Conservation (phyloP, 345 rosid genomes). For the Raphanus sativus region DNA sequence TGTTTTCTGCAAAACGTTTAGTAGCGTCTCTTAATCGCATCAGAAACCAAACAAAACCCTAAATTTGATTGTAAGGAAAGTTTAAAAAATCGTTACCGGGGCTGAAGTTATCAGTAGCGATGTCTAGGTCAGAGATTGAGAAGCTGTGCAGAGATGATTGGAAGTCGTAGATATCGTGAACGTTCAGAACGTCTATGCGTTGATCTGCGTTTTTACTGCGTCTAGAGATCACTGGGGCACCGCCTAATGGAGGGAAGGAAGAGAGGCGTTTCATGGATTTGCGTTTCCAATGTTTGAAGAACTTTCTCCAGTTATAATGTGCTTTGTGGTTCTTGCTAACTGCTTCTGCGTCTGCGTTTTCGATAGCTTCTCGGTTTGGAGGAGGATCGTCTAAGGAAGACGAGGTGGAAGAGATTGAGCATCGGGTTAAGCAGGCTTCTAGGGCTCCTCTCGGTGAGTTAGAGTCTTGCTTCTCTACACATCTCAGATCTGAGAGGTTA, state of each 20-base stretch:
- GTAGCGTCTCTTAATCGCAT: background rate
- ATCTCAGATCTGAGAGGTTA: slow-evolving; percentile 49
- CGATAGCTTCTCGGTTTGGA: slow-evolving; percentile 19
- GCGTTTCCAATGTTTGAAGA: slow-evolving; percentile 67
- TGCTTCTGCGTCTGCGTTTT: slow-evolving; percentile 23
- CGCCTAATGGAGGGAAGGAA: slow-evolving; percentile 47
- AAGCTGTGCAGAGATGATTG: slow-evolving; percentile 61
- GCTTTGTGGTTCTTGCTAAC: slow-evolving; percentile 39
- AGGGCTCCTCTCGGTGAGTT: slow-evolving; percentile 66
- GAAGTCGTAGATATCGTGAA: slow-evolving; percentile 56
- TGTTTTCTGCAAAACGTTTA: slow-evolving; percentile 52
- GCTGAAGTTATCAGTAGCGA: slow-evolving; percentile 71
- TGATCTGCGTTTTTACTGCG: slow-evolving; percentile 45
- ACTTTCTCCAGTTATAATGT: slow-evolving; percentile 60
- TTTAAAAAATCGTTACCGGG: slow-evolving; percentile 39
- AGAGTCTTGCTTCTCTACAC: slow-evolving; percentile 43
- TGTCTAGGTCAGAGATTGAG: slow-evolving; percentile 56
- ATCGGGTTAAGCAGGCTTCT: slow-evolving; percentile 52
- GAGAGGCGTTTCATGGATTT: slow-evolving; percentile 52
- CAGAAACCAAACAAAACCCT: slow-evolving; percentile 4
- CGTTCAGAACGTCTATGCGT: slow-evolving; percentile 38
- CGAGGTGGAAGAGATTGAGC: slow-evolving; percentile 3
- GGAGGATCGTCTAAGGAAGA: slow-evolving; percentile 15
- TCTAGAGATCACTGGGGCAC: slow-evolving; percentile 38
- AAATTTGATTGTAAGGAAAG: background rate